Percentiles rank a stretch among this genome's conserved stretches.
Conservation (phyloP, 1,284 basidiomycete genomes). For the Mycosarcoma mackinlayi region DNA sequence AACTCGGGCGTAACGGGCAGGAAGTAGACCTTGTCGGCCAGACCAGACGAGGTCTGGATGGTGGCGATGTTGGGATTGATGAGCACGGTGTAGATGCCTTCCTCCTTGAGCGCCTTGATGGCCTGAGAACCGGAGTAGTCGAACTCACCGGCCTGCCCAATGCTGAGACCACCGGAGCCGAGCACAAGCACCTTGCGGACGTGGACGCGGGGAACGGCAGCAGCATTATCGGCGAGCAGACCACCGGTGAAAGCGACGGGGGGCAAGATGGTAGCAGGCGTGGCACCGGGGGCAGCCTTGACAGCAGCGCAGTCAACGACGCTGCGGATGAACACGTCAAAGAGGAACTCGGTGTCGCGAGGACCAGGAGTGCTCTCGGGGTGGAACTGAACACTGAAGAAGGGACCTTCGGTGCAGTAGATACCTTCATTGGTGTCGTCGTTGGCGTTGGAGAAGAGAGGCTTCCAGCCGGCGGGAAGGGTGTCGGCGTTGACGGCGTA, state of each 20-base stretch:
- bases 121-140: conserved; percentile 99
- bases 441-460: conserved; percentile 96
- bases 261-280: conserved; percentile 46
- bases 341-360: conserved; percentile 97
- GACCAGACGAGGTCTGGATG: conserved; percentile 94
- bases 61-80: conserved; percentile 99
- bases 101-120: conserved; percentile 98
- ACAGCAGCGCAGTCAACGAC: conserved; percentile 83
- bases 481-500: conserved; percentile 89
- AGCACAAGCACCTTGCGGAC: conserved; percentile 96
- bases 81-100: conserved; percentile 98
- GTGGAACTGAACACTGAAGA: conserved; percentile 99
- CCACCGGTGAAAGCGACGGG: conserved; percentile 90
- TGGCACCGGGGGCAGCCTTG: conserved; percentile 60
- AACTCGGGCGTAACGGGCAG: conserved; percentile 97
- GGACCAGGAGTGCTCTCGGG: conserved; percentile 99
- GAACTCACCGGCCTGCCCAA: conserved; percentile 98
- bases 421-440: conserved; percentile 98
- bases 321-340: conserved; percentile 95
- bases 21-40: conserved; percentile 99
- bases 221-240: conserved; percentile 83
- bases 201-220: conserved; percentile 77
- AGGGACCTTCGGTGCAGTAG: conserved; percentile 81
- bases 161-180: conserved; percentile 96
- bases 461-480: conserved; percentile 87